A percentile compares a stretch with the other conserved stretches of the same genome.
Evolutionary conservation across 2,329 filamentous ascomycete species (phyloP).

Genomic region (Cordyceps cateniannulata): DNA sequence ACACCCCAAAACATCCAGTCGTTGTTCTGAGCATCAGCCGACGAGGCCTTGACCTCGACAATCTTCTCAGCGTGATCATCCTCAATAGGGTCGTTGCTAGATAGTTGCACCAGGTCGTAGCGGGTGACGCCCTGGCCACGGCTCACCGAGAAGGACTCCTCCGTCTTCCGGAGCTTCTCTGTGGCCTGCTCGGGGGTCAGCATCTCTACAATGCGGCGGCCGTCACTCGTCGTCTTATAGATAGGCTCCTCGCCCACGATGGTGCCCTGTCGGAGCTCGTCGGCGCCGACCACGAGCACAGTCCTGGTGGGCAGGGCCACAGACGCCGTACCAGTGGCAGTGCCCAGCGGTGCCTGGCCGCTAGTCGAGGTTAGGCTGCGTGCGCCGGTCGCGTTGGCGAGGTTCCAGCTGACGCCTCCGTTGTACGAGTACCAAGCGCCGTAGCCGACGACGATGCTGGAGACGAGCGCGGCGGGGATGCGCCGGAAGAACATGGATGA

Average conservation of each 20-base stretch:
- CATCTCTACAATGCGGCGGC: conserved; percentile 88
- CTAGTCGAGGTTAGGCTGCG: conserved; percentile 38
- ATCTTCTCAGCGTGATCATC: conserved; percentile 99
- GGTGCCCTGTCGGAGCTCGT: conserved; percentile 82
- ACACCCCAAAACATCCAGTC: conserved; percentile 99
- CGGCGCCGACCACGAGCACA: conserved; percentile 82
- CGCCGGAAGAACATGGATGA: conserved; percentile 73
- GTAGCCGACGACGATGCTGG: conserved; percentile 62
- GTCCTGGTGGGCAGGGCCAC: conserved; percentile 49
- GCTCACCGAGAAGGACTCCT: conserved; percentile 87
- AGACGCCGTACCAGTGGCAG: conserved; percentile 20
- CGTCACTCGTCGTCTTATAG: conserved; percentile 81
- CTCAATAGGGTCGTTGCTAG: conserved; percentile 96
- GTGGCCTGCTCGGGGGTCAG: conserved; percentile 91
- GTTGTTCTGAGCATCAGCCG: conserved; percentile 41
- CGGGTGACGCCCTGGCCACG: conserved; percentile 85
- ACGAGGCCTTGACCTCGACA: conserved; percentile 71
- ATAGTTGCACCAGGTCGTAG: conserved; percentile 90
- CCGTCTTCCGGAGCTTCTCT: conserved; percentile 77
- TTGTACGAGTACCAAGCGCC: conserved; percentile 70
- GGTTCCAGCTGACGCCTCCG: conserved; percentile 25
- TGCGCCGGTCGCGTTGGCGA: conserved; percentile 27
- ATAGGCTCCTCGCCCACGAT: conserved; percentile 81
- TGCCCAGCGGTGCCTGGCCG: conserved; percentile 17
- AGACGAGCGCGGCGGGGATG: conserved; percentile 59